Evolutionary conservation across 139 green algal genomes (phyloP).

Genomic region (Chlorella sorokiniana): DNA sequence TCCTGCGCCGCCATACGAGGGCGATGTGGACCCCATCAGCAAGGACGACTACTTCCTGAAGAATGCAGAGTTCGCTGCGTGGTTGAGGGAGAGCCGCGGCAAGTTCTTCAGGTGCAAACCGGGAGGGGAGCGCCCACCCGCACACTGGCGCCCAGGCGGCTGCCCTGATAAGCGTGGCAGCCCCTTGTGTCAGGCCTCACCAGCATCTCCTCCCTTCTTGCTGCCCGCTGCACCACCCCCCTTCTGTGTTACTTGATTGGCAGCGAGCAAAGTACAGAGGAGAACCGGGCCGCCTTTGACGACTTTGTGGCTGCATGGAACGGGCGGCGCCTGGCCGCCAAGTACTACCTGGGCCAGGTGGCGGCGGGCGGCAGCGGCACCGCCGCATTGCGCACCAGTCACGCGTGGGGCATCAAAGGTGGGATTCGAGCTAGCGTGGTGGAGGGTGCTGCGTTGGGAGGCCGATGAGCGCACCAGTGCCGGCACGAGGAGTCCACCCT

Average conservation of each 20-base stretch:
- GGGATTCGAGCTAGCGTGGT: no score
- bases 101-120: constrained; percentile 51
- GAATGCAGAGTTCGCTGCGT: constrained; percentile 66
- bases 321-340: constrained; percentile 29
- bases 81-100: constrained; percentile 54
- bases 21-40: constrained; percentile 38
- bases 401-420: constrained; percentile 58
- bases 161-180: no score
- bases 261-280: constrained; percentile 56
- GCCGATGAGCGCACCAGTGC: no score
- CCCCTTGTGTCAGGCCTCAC: no score
- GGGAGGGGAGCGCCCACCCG: no score
- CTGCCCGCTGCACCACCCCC: neutral
- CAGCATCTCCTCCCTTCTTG: neutral
- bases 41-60: constrained; percentile 63
- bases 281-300: constrained; percentile 52
- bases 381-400: constrained; percentile 47
- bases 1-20: constrained; percentile 10
- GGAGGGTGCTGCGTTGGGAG: no score
- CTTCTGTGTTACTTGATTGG: no score
- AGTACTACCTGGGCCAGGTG: constrained; percentile 59
- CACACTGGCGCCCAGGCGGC: no score
- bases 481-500: no score
- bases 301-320: constrained; percentile 71
- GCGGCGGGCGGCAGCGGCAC: constrained; percentile 4